Percentiles rank a stretch among this genome's conserved stretches.
Conservation (phyloP, 805 yeast genomes). For the Candida dajiaensis region DNA sequence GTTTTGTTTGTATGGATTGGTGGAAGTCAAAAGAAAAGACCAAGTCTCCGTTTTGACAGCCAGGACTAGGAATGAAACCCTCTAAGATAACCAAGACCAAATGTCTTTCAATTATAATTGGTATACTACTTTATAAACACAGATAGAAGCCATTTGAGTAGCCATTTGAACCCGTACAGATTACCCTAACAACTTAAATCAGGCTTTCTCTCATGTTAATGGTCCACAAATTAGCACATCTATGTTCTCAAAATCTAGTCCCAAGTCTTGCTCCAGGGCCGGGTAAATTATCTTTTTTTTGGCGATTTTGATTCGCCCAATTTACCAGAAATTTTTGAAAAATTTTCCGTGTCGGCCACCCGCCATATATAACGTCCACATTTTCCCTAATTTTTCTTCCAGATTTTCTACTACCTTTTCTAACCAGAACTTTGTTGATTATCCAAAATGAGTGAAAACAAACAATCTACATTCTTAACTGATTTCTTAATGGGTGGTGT, state of each 20-base stretch:
- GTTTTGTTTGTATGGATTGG: neutral
- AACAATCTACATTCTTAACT: constrained; percentile 44
- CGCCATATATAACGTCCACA: neutral
- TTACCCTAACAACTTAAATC: neutral
- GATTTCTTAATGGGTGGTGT: constrained; percentile 98
- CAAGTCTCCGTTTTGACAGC: neutral
- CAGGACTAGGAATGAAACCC: neutral
- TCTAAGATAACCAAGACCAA: neutral
- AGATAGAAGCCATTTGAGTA: no score
- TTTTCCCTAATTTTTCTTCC: neutral
- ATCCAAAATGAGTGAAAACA: constrained; percentile 26
- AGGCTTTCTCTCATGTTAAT: neutral
- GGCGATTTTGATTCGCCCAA: constrained; percentile 3
- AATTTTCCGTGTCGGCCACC: neutral
- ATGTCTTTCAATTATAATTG: neutral
- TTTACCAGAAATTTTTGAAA: neutral
- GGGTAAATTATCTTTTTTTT: constrained; percentile 1
- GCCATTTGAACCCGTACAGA: neutral
- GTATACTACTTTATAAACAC: neutral
- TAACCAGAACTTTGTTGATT: neutral
- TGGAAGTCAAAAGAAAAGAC: neutral
- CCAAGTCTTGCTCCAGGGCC: neutral
- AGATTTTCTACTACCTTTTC: neutral
- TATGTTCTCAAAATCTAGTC: neutral
- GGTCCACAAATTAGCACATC: neutral